phyloP scores from a whole-genome alignment of 2,329 filamentous ascomycete species.

The Colletotrichum salicis region DNA sequence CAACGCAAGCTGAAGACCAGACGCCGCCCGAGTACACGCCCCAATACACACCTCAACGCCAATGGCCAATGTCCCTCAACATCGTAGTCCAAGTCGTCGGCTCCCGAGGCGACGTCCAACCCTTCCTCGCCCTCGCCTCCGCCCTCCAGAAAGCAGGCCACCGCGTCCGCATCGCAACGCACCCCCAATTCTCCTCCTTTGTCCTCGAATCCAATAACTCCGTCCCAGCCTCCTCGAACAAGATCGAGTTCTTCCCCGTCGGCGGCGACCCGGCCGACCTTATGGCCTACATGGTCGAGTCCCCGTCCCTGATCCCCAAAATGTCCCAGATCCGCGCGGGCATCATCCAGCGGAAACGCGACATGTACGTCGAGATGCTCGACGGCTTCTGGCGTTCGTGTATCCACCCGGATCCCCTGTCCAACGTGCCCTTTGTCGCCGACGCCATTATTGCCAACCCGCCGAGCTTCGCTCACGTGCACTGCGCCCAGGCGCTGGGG shows the following conservation, averaged over 20 bases:
- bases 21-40: constrained; percentile 18
- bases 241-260: constrained; percentile 63
- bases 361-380: constrained; percentile 40
- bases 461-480: constrained; percentile 58
- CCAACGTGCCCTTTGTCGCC: constrained; percentile 55
- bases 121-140: constrained; percentile 63
- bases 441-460: constrained; percentile 63
- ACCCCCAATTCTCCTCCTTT: constrained; percentile 58
- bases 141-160: constrained; percentile 59
- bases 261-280: constrained; percentile 61
- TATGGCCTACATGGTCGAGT: constrained; percentile 46
- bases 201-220: constrained; percentile 49
- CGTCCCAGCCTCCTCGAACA: neutral
- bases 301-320: constrained; percentile 41
- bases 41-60: neutral
- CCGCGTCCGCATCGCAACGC: constrained; percentile 62
- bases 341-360: constrained; percentile 41
- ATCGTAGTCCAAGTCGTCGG: constrained; percentile 67
- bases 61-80: constrained; percentile 49
- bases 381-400: constrained; percentile 40
- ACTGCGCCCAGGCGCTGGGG: constrained; percentile 56
- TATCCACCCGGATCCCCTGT: constrained; percentile 34
- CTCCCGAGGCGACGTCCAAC: constrained; percentile 65
- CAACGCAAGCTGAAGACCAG: neutral
- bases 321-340: constrained; percentile 40